phyloP scores from a whole-genome alignment of 257 asterid genomes.

The Leptodermis oblonga region DNA sequence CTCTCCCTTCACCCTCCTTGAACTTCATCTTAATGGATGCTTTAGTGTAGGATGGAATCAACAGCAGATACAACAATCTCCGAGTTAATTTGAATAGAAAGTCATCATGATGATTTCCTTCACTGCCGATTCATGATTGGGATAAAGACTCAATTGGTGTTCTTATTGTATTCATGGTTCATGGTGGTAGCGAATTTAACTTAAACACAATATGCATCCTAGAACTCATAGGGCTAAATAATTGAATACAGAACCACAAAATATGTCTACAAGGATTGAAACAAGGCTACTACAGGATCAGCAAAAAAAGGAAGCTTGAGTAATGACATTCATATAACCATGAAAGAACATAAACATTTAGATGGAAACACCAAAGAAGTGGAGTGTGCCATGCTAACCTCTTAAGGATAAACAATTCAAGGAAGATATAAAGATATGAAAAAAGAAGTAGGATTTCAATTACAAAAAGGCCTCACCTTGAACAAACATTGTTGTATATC shows the following conservation, averaged over 20 bases:
- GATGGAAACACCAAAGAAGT: background rate
- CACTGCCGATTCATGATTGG: too few species aligned
- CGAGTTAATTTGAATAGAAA: background rate
- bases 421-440: background rate
- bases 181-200: background rate
- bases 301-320: background rate
- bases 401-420: background rate
- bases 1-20: background rate
- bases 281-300: background rate
- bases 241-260: background rate
- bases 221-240: background rate
- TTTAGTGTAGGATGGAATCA: background rate
- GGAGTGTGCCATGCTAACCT: background rate
- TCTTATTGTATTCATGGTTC: too few species aligned
- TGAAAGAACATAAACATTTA: background rate
- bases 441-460: background rate
- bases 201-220: background rate
- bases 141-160: too few species aligned
- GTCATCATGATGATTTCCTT: background rate
- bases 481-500: conserved; percentile 81
- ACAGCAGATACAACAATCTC: background rate
- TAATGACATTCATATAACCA: background rate
- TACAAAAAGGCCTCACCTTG: conserved; percentile 50
- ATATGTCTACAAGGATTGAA: background rate
- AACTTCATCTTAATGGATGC: background rate